Percentiles rank a stretch among this genome's conserved stretches.
phyloP scores from a whole-genome alignment of 2,329 filamentous ascomycete genomes.

The Elsinoe perseae region DNA sequence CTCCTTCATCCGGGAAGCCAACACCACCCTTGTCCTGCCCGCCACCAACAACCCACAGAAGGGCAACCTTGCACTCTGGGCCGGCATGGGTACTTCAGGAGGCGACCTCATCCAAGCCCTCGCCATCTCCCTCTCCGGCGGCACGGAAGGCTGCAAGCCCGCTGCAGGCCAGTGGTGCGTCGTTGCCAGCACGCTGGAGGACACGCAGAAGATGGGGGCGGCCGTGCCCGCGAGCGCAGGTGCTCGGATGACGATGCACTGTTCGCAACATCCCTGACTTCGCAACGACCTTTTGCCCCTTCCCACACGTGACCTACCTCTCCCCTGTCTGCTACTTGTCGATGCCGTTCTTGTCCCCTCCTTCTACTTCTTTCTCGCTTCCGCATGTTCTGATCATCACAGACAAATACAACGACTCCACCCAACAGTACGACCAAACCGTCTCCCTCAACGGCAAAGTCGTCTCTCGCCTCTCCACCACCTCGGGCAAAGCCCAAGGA shows the following conservation, averaged over 20 bases:
- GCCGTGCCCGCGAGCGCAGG: not conserved
- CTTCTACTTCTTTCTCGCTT: not conserved
- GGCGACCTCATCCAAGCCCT: constrained; percentile 44
- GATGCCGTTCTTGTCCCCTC: too few species aligned
- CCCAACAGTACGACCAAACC: constrained; percentile 36
- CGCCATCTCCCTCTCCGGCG: constrained; percentile 14
- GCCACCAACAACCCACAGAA: constrained; percentile 31
- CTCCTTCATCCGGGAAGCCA: constrained; percentile 40
- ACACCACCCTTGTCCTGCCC: constrained; percentile 39
- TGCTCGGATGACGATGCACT: not conserved
- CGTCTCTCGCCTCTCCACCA: constrained; percentile 41
- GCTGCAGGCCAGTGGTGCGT: constrained; percentile 16
- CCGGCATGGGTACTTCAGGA: constrained; percentile 43
- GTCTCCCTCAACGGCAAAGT: constrained; percentile 32
- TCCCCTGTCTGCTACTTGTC: too few species aligned
- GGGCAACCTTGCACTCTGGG: constrained; percentile 39
- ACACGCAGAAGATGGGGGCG: not conserved
- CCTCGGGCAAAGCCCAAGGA: constrained; percentile 36
- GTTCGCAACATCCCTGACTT: not conserved
- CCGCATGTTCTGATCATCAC: not conserved
- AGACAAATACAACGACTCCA: constrained; percentile 35
- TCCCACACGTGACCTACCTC: not conserved
- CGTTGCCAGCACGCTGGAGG: constrained; percentile 15
- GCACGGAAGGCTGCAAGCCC: constrained; percentile 3
- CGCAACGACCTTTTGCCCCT: not conserved